Base-by-base conservation (phyloP, 2,329 filamentous ascomycete genomes). In the Ramularia endophylla region DNA sequence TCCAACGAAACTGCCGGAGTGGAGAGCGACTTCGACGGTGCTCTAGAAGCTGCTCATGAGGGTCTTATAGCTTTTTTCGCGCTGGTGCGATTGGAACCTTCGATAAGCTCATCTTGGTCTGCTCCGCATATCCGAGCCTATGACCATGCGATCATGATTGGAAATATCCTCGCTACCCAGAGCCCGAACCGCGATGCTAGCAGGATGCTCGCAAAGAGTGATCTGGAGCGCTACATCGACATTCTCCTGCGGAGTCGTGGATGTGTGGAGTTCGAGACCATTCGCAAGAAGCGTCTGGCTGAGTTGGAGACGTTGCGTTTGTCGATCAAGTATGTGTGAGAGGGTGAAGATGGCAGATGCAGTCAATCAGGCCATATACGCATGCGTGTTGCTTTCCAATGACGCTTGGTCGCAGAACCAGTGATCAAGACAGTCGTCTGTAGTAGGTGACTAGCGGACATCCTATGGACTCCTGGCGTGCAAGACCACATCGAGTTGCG, bases 31-130 rank as follows among this genome's bases (percentile, higher is more conserved):
- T 18, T 25, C 11, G 36, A 44, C 13, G 37, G 41, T 6, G 41
- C 41, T 19, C 9, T 41, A 8, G 19, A 28, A 13, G 38, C 38
- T 1, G 30, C 38, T 7, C 38, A 35, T 19, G 38, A 41, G 22
- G 38, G 38, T 7, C 12, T 41, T 11, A 28, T 30, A 6, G 38
- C 38, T n/a, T 41, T 41, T 32, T 41, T 41, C 25, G 38, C 31
- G 12, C 22, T 41, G 12, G 27, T 39, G 7, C 17, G 37, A 3
- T 5, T 30, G 8, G 27, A 18, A 11, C 37, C 37, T 39, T 17
- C 12, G 16, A 27, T 31, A 4, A 30, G 18, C 25, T 17, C 18
- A 12, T 16, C 8, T 25, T 39, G 27, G 27, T 17, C 25, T 5
- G 37, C 37, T 20, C 16, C 27, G 15, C 37, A 39, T 19, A 39